Evolutionary conservation across 1,139 yeast genomes (phyloP).

Genomic region (Debaryomyces psychrophilus): DNA sequence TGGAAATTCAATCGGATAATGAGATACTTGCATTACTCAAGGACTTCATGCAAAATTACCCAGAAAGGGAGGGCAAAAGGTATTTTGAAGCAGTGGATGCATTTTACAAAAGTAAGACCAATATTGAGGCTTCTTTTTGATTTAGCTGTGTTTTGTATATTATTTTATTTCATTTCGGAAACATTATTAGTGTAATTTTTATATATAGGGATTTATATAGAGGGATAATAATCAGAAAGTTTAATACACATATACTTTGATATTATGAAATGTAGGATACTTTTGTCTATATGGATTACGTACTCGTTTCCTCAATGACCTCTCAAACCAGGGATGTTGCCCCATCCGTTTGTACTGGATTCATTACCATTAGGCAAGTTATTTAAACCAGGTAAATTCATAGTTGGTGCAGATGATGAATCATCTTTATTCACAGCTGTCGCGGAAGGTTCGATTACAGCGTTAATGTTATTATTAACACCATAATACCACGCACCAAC

Average conservation of each 20-base stretch:
- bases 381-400: conserved; percentile 31
- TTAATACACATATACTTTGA: neutral
- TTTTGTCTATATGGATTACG: neutral
- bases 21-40: conserved; percentile 18
- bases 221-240: neutral
- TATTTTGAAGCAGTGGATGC: conserved; percentile 38
- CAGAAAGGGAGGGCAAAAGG: conserved; percentile 32
- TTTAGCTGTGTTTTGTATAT: neutral
- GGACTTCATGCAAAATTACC: conserved; percentile 35
- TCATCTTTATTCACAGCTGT: conserved; percentile 13
- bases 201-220: neutral
- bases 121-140: neutral
- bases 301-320: conserved; percentile 14
- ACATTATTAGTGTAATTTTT: neutral
- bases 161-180: neutral
- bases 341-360: conserved; percentile 13
- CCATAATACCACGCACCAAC: conserved; percentile 75
- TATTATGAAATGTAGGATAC: neutral
- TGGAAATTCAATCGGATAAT: conserved; percentile 1
- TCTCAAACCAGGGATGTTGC: conserved; percentile 25
- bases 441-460: conserved; percentile 44
- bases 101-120: conserved; percentile 22
- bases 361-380: conserved; percentile 18
- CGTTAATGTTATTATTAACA: conserved; percentile 66
- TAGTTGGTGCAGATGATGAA: conserved; percentile 10